Evolutionary conservation across 768 basidiomycete genomes (phyloP).

Genomic region (Chalciporus sphaerocephalus): DNA sequence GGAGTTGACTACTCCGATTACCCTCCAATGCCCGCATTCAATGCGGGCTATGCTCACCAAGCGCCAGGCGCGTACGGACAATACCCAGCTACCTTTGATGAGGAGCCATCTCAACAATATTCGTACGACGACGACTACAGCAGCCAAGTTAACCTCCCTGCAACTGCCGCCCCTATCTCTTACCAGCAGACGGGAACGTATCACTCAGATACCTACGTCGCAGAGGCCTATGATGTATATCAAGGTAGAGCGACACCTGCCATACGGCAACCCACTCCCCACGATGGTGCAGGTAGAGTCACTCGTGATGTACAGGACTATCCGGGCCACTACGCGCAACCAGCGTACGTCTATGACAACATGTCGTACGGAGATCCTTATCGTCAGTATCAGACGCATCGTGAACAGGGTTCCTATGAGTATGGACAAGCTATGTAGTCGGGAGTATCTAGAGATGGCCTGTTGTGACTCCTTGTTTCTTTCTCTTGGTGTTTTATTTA

Average conservation of each 20-base stretch:
- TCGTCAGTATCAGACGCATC: slow-evolving; percentile 28
- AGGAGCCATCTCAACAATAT: slow-evolving; percentile 47
- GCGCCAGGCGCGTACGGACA: slow-evolving; percentile 45
- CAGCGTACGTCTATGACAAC: slow-evolving; percentile 27
- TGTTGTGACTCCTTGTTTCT: slow-evolving; percentile 14
- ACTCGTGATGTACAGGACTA: slow-evolving; percentile 40
- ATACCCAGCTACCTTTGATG: slow-evolving; percentile 50
- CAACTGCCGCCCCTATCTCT: slow-evolving; percentile 55
- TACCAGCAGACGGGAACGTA: slow-evolving; percentile 34
- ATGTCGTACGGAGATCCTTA: slow-evolving; percentile 26
- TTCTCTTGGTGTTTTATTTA: slow-evolving; percentile 24
- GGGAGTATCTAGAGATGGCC: slow-evolving; percentile 12
- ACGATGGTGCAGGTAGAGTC: slow-evolving; percentile 30
- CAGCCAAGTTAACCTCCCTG: slow-evolving; percentile 56
- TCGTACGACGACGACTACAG: slow-evolving; percentile 67
- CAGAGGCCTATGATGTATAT: slow-evolving; percentile 54
- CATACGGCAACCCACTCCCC: slow-evolving; percentile 24
- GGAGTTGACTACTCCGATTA: slow-evolving; percentile 45
- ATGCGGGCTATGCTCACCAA: slow-evolving; percentile 57
- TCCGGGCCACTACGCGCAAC: slow-evolving; percentile 27
- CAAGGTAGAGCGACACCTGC: slow-evolving; percentile 43
- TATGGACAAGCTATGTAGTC: slow-evolving; percentile 33
- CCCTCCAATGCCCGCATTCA: slow-evolving; percentile 76
- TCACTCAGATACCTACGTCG: slow-evolving; percentile 31
- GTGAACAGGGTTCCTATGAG: slow-evolving; percentile 25